Conservation (phyloP, 208 protist species). For the Leishmania guyanensis region DNA sequence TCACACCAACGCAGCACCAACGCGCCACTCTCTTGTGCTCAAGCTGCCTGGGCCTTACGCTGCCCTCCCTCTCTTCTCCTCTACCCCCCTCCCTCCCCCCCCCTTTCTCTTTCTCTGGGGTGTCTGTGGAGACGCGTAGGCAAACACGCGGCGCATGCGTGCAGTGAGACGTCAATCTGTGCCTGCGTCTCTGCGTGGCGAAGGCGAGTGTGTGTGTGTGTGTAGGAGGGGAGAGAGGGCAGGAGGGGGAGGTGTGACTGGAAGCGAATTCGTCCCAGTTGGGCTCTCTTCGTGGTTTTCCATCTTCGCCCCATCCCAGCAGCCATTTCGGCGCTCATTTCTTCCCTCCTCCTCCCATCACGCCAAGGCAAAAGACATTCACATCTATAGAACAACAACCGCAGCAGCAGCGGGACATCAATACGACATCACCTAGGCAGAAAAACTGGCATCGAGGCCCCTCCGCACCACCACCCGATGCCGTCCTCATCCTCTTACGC, state of each 20-base stretch:
- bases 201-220: not conserved
- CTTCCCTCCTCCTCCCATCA: not conserved
- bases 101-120: no score
- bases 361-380: not conserved
- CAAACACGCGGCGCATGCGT: not conserved
- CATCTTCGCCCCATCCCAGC: conserved; percentile 2
- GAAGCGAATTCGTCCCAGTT: no score
- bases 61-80: not conserved
- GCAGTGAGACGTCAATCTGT: not conserved
- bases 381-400: not conserved
- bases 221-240: not conserved
- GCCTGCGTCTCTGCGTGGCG: not conserved
- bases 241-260: no score
- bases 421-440: not conserved
- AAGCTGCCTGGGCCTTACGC: not conserved
- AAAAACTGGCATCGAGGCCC: not conserved
- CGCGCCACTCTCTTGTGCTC: conserved; percentile 4
- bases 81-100: not conserved
- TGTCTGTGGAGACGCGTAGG: no score
- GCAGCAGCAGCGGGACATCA: not conserved
- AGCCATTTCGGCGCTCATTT: not conserved
- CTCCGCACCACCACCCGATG: not conserved
- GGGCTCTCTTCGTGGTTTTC: conserved; percentile 7
- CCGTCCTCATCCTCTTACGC: conserved; percentile 14
- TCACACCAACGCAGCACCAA: not conserved